Base-by-base conservation (phyloP, 2,329 filamentous ascomycete species). In the Pseudocercospora cruenta region DNA sequence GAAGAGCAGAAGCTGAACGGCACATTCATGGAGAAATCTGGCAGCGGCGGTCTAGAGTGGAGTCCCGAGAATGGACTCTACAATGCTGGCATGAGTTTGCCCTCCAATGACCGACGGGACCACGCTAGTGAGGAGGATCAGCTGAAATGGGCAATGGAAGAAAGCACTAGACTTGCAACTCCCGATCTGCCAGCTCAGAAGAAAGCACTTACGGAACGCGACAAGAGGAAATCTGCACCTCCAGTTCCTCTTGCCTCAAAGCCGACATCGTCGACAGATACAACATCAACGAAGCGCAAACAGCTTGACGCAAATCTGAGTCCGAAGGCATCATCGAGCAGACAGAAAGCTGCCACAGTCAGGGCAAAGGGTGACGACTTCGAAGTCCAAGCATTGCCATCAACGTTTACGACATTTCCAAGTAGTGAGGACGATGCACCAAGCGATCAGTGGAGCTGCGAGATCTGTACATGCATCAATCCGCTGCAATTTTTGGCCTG, bases 401-500 rank as follows among this genome's bases (percentile, higher is more conserved):
- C 60, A 57, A 43, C 57, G 19, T 31, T n/a, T 54, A 67, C 58
- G 19, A 66, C 64, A 21, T 75, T 45, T 72, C 73, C 47, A 79
- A 53, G 77, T 75, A 31, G 75, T 74, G 68, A 75, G 3, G 73
- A 80, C 61, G 26, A 62, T 33, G 33, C 54, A 14, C 9, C 58
- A 16, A 19, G 31, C 19, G 60, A 68, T 24, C 79, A 83, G 49
- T 90, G 88, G 88, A 81, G 82, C 24, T 90, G 88, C 72, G 80
- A 84, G 10, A 81, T 84, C 66, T 90, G 88, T 77, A 90, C 88
- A 0, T 83, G 89, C 43, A 82, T 86, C 66, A 90, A 90, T 67
- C 84, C 86, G 1, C 72, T 85, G n/a, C 82, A 83, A 26, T 87
- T 83, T 69, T 82, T 89, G 10, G 82, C 83, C 53, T 90, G 88